phyloP scores from a whole-genome alignment of 148 eudicot species.

The Persicaria tinctoria region DNA sequence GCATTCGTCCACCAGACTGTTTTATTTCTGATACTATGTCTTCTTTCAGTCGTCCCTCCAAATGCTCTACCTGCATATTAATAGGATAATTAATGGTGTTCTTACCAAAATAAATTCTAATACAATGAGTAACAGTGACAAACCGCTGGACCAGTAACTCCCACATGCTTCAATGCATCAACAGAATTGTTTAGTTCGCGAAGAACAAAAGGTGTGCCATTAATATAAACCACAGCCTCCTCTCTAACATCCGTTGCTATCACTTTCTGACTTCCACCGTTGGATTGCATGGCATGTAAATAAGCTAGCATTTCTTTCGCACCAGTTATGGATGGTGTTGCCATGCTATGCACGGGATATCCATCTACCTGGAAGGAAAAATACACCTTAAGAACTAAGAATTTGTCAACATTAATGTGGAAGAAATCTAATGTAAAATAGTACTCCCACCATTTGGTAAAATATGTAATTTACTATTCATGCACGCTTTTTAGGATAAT shows the following conservation, averaged over 20 bases:
- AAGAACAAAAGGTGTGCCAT: slow-evolving; percentile 84
- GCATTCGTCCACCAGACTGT: slow-evolving; percentile 88
- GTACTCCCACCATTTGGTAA: too few species aligned
- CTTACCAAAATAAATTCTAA: neutral
- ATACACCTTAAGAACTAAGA: slow-evolving; percentile 13
- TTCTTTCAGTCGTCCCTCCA: slow-evolving; percentile 90
- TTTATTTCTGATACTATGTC: slow-evolving; percentile 80
- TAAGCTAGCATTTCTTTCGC: slow-evolving; percentile 85
- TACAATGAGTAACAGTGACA: slow-evolving; percentile 20
- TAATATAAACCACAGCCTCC: slow-evolving; percentile 93
- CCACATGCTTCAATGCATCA: slow-evolving; percentile 88
- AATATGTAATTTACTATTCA: too few species aligned
- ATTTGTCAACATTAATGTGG: neutral
- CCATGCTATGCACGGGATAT: slow-evolving; percentile 94
- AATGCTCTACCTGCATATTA: slow-evolving; percentile 67
- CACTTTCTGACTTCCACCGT: slow-evolving; percentile 42
- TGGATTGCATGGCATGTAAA: slow-evolving; percentile 51
- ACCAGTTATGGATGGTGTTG: slow-evolving; percentile 81
- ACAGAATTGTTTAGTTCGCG: slow-evolving; percentile 86
- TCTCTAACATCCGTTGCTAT: slow-evolving; percentile 80
- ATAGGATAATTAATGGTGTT: neutral
- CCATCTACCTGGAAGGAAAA: slow-evolving; percentile 61
- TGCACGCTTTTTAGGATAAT: too few species aligned
- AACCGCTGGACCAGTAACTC: slow-evolving; percentile 92
- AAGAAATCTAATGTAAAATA: neutral